Percentiles rank a stretch among this genome's conserved stretches.
phyloP scores from a whole-genome alignment of 768 basidiomycete species.

The Tulasnella sp. region DNA sequence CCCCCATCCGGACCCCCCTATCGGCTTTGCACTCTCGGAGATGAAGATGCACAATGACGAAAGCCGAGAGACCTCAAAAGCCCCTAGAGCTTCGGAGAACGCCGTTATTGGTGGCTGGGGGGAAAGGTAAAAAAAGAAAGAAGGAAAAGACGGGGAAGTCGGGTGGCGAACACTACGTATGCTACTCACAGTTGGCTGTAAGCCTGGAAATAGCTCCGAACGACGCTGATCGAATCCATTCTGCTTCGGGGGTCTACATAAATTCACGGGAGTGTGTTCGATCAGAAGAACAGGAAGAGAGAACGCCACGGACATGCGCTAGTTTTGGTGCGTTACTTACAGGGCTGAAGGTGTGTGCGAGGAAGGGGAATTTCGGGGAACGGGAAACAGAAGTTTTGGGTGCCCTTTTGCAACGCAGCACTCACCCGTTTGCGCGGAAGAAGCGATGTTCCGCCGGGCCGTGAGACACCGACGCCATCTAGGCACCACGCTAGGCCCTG shows the following conservation, averaged over 20 bases:
- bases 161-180: no score
- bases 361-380: background rate
- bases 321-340: background rate
- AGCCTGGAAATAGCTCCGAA: background rate
- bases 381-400: background rate
- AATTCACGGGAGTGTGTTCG: background rate
- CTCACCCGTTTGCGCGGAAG: no score
- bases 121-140: background rate
- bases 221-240: background rate
- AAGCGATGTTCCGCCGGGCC: background rate
- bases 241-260: no score
- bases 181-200: slow-evolving; percentile 3
- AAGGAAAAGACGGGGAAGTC: background rate
- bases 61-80: no score
- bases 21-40: no score
- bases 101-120: no score
- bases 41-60: no score
- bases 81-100: no score
- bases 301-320: background rate
- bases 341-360: background rate
- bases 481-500: background rate
- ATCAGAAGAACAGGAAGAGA: background rate
- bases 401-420: background rate
- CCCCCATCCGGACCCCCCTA: no score
- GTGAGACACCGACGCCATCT: background rate